Evolutionary conservation across 1,284 basidiomycete species (phyloP), one percentile per base, ranked within the genome.

Genomic region (Butyriboletus appendiculatus): DNA sequence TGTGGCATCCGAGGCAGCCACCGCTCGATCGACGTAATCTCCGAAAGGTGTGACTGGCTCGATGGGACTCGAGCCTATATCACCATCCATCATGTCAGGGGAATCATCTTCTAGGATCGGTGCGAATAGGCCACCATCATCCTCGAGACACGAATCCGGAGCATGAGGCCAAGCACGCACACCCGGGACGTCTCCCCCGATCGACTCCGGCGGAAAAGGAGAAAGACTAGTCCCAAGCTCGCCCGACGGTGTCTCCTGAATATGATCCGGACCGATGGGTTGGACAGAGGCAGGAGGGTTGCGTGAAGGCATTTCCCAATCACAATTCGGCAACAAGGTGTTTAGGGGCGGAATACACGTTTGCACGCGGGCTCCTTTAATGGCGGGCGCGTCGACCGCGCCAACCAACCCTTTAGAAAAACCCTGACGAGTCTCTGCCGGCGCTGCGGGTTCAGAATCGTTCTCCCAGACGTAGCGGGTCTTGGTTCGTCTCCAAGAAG

Each of bases 281-380:
- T 79, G 77, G 59, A 77, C 78, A 38, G 63, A 63, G 35, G 43
- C 6, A 47, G 37, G 22, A 52, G 35, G 24, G 33, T 41, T 51
- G 30, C n/a, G 40, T 14, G 54, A 47, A 20, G 39, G 33, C 61
- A 66, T 70, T 32, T 65, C 55, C 22, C 52, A 47, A 54, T 33
- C 44, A 52, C 60, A 46, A 45, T 57, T 45, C 35, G 65, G 60
- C 28, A 71, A 56, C 55, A 74, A 63, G 54, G 71, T 72, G 58
- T 73, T 75, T 73, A 78, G 72, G 87, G 88, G 88, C 85, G 86
- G 85, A 85, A 86, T 80, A 78, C 84, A 85, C 82, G 85, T 84
- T 81, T 88, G 78, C 81, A 84, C 85, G 82, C 75, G 84, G 73
- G 78, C 68, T 82, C 88, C 88, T 88, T 90, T 89, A 88, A 87